Evolutionary conservation across 2,329 filamentous ascomycete species (phyloP).

Genomic region (Colletotrichum brevisporum): DNA sequence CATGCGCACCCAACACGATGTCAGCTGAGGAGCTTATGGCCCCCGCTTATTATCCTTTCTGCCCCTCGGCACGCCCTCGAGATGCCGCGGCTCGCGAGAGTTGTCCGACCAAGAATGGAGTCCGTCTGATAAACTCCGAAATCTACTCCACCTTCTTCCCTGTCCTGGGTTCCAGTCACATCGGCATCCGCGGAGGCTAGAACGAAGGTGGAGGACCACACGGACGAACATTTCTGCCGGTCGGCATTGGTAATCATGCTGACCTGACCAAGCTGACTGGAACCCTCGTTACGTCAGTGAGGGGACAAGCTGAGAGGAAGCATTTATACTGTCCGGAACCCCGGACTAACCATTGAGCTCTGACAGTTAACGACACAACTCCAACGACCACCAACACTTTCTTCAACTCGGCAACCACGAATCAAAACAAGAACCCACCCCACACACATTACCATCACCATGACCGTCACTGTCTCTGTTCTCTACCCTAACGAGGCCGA

Average conservation of each 20-base stretch:
- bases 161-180: slow-evolving; percentile 16
- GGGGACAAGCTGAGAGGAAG: slow-evolving; percentile 6
- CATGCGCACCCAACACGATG: too few species aligned
- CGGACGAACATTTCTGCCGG: background rate
- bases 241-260: slow-evolving; percentile 30
- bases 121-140: slow-evolving; percentile 25
- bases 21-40: background rate
- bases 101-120: slow-evolving; percentile 11
- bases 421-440: background rate
- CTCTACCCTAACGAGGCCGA: slow-evolving; percentile 45
- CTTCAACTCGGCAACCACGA: background rate
- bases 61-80: slow-evolving; percentile 2
- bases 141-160: slow-evolving; percentile 8
- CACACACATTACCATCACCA: background rate
- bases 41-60: slow-evolving; percentile 22
- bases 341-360: background rate
- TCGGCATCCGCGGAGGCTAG: slow-evolving; percentile 25
- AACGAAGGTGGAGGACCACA: background rate
- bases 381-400: background rate
- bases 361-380: too few species aligned
- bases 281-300: slow-evolving; percentile 28
- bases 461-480: slow-evolving; percentile 34
- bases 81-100: slow-evolving; percentile 19
- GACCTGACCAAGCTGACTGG: background rate
- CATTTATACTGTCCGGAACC: slow-evolving; percentile 18